phyloP scores from a whole-genome alignment of 2,329 filamentous ascomycete species.

The Anthostomella pinea region DNA sequence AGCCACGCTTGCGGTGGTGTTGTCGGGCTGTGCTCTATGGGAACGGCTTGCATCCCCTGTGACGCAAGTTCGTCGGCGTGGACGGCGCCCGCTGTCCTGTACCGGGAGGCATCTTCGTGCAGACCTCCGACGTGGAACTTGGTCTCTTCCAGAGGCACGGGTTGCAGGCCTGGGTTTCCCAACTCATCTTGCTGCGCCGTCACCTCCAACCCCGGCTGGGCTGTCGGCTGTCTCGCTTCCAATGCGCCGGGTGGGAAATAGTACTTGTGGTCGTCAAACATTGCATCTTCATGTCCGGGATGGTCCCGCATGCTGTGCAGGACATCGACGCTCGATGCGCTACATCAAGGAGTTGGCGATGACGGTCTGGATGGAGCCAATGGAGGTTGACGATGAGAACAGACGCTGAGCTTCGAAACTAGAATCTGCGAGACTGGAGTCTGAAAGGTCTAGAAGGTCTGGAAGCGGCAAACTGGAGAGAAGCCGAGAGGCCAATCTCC shows the following conservation, averaged over 20 bases:
- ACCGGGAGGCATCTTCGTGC: constrained; percentile 5
- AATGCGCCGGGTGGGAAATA: constrained; percentile 14
- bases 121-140: constrained; percentile 13
- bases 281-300: constrained; percentile 11
- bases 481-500: too few relatives aligned
- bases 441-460: too few relatives aligned
- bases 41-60: constrained; percentile 12
- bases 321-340: too few relatives aligned
- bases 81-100: constrained; percentile 7
- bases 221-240: constrained; percentile 4
- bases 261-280: constrained; percentile 21
- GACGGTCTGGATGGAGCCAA: too few relatives aligned
- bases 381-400: too few relatives aligned
- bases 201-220: constrained; percentile 19
- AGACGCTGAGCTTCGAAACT: too few relatives aligned
- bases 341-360: too few relatives aligned
- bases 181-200: constrained; percentile 17
- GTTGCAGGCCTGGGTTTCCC: constrained; percentile 18
- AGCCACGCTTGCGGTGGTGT: constrained; percentile 1
- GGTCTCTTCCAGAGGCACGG: constrained; percentile 14
- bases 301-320: background rate
- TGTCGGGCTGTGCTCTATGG: constrained; percentile 1
- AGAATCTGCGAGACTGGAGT: too few relatives aligned
- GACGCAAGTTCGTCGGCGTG: constrained; percentile 15
- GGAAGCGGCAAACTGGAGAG: too few relatives aligned